These are phyloP conservation scores for Blastobotrys buckinghamii DNA, from an alignment of 1,139 yeast genomes.

Conservation along the genomic window DNA sequence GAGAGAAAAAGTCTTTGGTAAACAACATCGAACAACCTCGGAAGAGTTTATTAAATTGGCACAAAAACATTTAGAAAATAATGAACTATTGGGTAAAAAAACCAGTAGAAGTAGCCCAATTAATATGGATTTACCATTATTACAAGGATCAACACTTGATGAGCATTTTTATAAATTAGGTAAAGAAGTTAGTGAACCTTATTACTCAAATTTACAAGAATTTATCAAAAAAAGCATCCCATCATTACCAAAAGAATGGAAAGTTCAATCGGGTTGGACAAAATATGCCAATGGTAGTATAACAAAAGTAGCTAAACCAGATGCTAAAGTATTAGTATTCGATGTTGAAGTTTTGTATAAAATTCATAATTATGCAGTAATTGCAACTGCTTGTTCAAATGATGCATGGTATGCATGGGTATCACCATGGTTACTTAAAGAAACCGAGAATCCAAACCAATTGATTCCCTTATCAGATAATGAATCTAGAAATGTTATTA, in stretches of 20 bases:
- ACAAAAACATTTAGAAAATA: constrained; percentile 51
- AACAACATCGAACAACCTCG: constrained; percentile 13
- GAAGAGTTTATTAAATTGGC: constrained; percentile 50
- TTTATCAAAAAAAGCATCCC: constrained; percentile 43
- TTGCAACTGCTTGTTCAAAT: constrained; percentile 76
- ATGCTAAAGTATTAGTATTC: constrained; percentile 62
- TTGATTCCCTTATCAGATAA: constrained; percentile 61
- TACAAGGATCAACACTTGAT: constrained; percentile 66
- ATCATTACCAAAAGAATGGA: constrained; percentile 38
- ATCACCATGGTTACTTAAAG: constrained; percentile 69
- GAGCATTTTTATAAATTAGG: constrained; percentile 84
- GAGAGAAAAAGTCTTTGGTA: constrained; percentile 28
- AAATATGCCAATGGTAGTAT: constrained; percentile 49
- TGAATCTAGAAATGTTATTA: constrained; percentile 38
- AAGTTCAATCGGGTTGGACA: constrained; percentile 66
- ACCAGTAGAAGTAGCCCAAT: constrained; percentile 65
- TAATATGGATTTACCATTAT: constrained; percentile 54
- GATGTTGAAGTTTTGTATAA: constrained; percentile 89
- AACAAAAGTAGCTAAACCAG: constrained; percentile 58
- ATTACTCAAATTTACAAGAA: constrained; percentile 41
- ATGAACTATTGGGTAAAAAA: constrained; percentile 71
- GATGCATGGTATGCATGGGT: constrained; percentile 96
- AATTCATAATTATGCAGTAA: constrained; percentile 61
- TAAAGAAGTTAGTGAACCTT: constrained; percentile 49
- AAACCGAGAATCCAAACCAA: constrained; percentile 48